phyloP scores from a whole-genome alignment of 768 basidiomycete species.

The Panellus pusillus region DNA sequence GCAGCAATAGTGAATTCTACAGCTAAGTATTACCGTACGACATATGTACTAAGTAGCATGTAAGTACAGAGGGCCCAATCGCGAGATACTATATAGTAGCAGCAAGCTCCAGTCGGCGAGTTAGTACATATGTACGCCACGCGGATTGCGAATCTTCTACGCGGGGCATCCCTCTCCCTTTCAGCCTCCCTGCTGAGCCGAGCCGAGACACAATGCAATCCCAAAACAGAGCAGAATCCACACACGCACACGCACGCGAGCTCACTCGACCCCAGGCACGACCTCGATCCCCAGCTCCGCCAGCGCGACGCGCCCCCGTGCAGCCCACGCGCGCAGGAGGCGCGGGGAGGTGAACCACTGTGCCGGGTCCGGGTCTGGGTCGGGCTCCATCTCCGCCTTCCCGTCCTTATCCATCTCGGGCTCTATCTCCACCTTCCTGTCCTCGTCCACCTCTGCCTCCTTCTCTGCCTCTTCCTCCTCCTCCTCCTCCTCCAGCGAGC shows the following conservation, averaged over 20 bases:
- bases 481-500: not conserved
- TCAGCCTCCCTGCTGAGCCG: too few relatives aligned
- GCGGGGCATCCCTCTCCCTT: not conserved
- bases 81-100: too few relatives aligned
- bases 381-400: not conserved
- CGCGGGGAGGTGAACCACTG: constrained; percentile 55
- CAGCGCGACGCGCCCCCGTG: constrained; percentile 50
- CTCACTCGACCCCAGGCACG: constrained; percentile 13
- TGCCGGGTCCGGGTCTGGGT: not conserved
- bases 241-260: not conserved
- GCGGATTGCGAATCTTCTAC: not conserved
- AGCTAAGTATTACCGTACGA: too few relatives aligned
- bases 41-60: too few relatives aligned
- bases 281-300: constrained; percentile 44
- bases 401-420: not conserved
- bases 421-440: not conserved
- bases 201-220: not conserved
- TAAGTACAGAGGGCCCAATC: too few relatives aligned
- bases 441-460: too few relatives aligned
- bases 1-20: too few relatives aligned
- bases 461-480: too few relatives aligned
- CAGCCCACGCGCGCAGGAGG: constrained; percentile 50
- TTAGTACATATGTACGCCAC: not conserved
- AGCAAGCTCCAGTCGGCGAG: not conserved
- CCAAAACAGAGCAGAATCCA: not conserved